Evolutionary conservation across 352 stramenopile genomes (phyloP).

Genomic region (Pilasporangium apinafurcum): DNA sequence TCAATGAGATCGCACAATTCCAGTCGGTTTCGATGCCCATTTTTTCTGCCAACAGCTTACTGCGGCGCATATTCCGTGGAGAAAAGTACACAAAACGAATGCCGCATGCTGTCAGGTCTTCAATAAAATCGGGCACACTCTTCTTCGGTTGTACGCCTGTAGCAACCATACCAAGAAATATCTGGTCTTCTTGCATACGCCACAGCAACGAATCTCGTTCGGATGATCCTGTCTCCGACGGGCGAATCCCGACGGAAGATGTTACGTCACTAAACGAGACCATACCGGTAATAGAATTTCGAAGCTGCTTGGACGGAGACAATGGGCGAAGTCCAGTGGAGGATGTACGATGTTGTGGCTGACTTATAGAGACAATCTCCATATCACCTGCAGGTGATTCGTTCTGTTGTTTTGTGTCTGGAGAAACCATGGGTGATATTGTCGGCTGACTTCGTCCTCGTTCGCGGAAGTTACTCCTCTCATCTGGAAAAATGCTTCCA

Average conservation of each 20-base stretch:
- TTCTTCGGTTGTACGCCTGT: slow-evolving; percentile 93
- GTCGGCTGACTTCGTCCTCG: slow-evolving; percentile 10
- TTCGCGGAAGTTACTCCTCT: no score
- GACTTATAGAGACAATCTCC: no score
- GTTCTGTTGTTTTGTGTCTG: no score
- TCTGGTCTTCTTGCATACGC: slow-evolving; percentile 93
- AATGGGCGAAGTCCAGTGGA: background rate
- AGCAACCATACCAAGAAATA: slow-evolving; percentile 96
- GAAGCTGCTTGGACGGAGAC: slow-evolving; percentile 3
- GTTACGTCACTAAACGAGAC: slow-evolving; percentile 36
- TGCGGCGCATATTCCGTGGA: slow-evolving; percentile 97
- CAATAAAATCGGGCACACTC: slow-evolving; percentile 93
- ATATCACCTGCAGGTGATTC: no score
- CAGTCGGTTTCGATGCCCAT: slow-evolving; percentile 99
- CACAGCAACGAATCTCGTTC: slow-evolving; percentile 64
- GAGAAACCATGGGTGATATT: no score
- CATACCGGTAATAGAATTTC: background rate
- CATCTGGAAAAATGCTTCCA: no score
- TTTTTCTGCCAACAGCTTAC: slow-evolving; percentile 95
- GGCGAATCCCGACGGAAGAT: slow-evolving; percentile 36
- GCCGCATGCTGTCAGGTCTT: slow-evolving; percentile 91
- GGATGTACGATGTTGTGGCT: background rate
- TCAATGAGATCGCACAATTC: slow-evolving; percentile 98
- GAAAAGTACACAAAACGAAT: slow-evolving; percentile 99
- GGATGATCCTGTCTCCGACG: slow-evolving; percentile 40